phyloP scores from a whole-genome alignment of 306 rosid species.

The Prunus fruticosa region DNA sequence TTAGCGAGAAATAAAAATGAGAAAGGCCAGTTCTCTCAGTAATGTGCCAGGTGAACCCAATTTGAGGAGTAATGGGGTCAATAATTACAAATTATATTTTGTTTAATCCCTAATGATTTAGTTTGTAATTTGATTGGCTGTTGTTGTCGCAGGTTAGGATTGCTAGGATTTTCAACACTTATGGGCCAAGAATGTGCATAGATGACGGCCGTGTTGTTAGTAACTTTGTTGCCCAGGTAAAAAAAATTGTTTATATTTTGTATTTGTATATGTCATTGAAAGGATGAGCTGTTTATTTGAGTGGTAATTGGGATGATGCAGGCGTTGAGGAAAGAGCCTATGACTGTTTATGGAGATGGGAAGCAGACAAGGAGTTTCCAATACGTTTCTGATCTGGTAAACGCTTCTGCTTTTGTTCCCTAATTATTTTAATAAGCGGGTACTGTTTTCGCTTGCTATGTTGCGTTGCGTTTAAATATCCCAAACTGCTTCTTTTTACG shows the following conservation, averaged over 20 bases:
- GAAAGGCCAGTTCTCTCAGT: too few relatives aligned
- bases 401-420: constrained; percentile 8
- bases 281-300: not conserved
- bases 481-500: not conserved
- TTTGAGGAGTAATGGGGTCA: not conserved
- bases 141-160: constrained; percentile 68
- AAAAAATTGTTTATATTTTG: not conserved
- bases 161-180: constrained; percentile 97
- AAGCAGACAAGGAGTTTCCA: constrained; percentile 99
- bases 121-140: not conserved
- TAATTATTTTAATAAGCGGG: not conserved
- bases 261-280: not conserved
- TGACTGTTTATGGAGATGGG: constrained; percentile 98
- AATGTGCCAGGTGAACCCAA: too few relatives aligned
- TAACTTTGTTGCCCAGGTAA: constrained; percentile 96
- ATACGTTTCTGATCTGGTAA: constrained; percentile 96
- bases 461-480: constrained; percentile 15
- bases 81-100: not conserved
- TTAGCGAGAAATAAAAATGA: too few relatives aligned
- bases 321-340: constrained; percentile 96
- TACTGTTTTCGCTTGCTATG: not conserved
- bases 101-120: not conserved
- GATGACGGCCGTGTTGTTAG: constrained; percentile 99
- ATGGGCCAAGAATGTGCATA: constrained; percentile 98
- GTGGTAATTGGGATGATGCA: constrained; percentile 29